phyloP scores from a whole-genome alignment of 1,139 yeast species.

The Yamadazyma friedrichii region DNA sequence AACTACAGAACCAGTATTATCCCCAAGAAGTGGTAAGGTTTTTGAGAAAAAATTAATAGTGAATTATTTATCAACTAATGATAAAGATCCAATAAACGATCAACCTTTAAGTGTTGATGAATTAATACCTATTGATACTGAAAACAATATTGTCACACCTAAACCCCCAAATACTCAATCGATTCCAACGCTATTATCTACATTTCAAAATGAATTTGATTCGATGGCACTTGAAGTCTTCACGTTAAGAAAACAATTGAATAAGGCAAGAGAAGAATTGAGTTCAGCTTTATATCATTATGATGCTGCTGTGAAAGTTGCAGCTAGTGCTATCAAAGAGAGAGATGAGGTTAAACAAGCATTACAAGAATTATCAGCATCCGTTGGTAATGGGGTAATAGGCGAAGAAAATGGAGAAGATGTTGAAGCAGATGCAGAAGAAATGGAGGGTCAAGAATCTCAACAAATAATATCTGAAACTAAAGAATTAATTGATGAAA shows the following conservation, averaged over 20 bases:
- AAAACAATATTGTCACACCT: slow-evolving; percentile 36
- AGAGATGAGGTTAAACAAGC: slow-evolving; percentile 70
- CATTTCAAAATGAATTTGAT: slow-evolving; percentile 90
- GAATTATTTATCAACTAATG: slow-evolving; percentile 62
- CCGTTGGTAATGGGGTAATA: slow-evolving; percentile 18
- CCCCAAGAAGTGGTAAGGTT: slow-evolving; percentile 68
- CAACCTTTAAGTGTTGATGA: slow-evolving; percentile 61
- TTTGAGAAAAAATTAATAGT: slow-evolving; percentile 66
- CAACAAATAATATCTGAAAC: slow-evolving; percentile 1
- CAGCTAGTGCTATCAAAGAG: slow-evolving; percentile 69
- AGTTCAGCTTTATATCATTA: slow-evolving; percentile 77
- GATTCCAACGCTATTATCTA: slow-evolving; percentile 72
- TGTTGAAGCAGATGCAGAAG: slow-evolving; percentile 1
- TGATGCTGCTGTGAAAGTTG: slow-evolving; percentile 90
- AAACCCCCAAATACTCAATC: slow-evolving; percentile 57
- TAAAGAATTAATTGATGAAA: slow-evolving; percentile 25
- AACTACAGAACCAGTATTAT: slow-evolving; percentile 68
- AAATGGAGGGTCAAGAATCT: background rate
- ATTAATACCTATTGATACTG: slow-evolving; percentile 45
- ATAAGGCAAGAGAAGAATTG: slow-evolving; percentile 65
- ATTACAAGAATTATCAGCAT: slow-evolving; percentile 45
- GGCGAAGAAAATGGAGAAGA: slow-evolving; percentile 6
- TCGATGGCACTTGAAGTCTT: slow-evolving; percentile 80
- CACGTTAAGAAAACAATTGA: slow-evolving; percentile 69
- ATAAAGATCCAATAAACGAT: slow-evolving; percentile 74